Base-by-base conservation (phyloP, 352 stramenopile genomes). In the Globisporangium acanthophoron region DNA sequence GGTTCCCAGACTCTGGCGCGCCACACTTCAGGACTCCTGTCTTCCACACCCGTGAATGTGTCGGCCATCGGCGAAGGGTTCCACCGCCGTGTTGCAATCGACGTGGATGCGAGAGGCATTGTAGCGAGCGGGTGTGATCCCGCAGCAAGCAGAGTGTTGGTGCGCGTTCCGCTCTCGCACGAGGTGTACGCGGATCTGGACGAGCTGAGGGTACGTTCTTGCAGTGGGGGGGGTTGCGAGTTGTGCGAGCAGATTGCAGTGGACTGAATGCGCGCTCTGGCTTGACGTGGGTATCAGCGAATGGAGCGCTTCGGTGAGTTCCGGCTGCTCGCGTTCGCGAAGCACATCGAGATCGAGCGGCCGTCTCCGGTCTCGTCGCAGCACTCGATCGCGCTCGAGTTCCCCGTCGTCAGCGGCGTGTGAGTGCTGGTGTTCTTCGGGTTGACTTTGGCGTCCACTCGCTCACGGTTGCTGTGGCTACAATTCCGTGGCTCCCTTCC, bases 291-390 rank as follows among this genome's bases (percentile, higher is more conserved):
- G 12, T 54, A 20, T 7, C 52, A 87, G 77, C 74, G 75, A 61
- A 74, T 87, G 61, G 73, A 85, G 58, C 68, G 77, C 16, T 87
- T 85, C 56, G 62, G 67, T 0, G 61, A 85, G 29, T 31, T 85
- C 7, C 64, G 64, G 3, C 49, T 87, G 27, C 16, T 77, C 48
- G 67, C 71, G 15, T 82, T 79, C 50, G 52, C 66, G 7, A 85
- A 85, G 44, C 72, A 87, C 61, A 85, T 87, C 40, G 77, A 87
- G 51, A 87, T 87, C 16, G 77, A 87, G 45, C 74, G 75, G 6
- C 77, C 77, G 15, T 73, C 77, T 9, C 46, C 75, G 6, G 64
- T 87, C 52, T 85, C 75, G 0, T 65, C 73, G 18, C 77, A 85
- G 52, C 73, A 87, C 55, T 60, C 73, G 7, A 68, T 87, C 55